Base-by-base conservation (phyloP, 495 filamentous ascomycete species). In the Pseudomonodictys pantanalensis region DNA sequence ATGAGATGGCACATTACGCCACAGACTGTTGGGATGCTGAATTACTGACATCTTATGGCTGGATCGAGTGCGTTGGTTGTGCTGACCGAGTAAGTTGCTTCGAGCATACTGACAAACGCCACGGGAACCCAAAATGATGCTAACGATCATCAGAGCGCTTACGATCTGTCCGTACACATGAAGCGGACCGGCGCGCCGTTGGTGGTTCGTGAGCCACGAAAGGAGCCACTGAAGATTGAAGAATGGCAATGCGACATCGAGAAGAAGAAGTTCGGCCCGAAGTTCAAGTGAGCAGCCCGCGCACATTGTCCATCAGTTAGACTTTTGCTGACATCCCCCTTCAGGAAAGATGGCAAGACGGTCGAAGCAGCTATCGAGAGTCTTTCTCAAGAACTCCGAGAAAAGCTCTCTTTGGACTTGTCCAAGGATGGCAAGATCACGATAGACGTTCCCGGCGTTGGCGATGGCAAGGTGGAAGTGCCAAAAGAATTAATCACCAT, bases 21-120 rank as follows among this genome's bases (percentile, higher is more conserved):
- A 78, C 81, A 46, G 88, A 91, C 73, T 92, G 89, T 77, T 91
- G 87, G 87, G 89, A 92, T 73, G 87, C 87, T 20, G 89, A 92
- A 71, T 78, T 92, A 50, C 75, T 82, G 47, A 91, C 86, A 30
- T 88, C 84, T 66, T 84, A 87, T 68, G 89, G 89, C 71, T 92
- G 89, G 89, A 86, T 91, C 48, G 89, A 92, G 76, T 91, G 88
- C 69, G 88, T 91, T 50, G 89, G 89, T 59, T 91, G 89, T 71
- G 89, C 89, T 47, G 89, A 92, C 71, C 79, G 89, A n/a, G n/a
- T n/a, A n/a, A n/a, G n/a, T n/a, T n/a, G n/a, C n/a, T n/a, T n/a
- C n/a, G n/a, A n/a, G n/a, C n/a, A n/a, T n/a, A n/a, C n/a, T n/a
- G n/a, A n/a, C n/a, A n/a, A n/a, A n/a, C n/a, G n/a, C n/a, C n/a